Percentiles rank a stretch among this genome's conserved stretches.
Conservation (phyloP, 495 filamentous ascomycete species). For the Lasiosphaeria miniovina region DNA sequence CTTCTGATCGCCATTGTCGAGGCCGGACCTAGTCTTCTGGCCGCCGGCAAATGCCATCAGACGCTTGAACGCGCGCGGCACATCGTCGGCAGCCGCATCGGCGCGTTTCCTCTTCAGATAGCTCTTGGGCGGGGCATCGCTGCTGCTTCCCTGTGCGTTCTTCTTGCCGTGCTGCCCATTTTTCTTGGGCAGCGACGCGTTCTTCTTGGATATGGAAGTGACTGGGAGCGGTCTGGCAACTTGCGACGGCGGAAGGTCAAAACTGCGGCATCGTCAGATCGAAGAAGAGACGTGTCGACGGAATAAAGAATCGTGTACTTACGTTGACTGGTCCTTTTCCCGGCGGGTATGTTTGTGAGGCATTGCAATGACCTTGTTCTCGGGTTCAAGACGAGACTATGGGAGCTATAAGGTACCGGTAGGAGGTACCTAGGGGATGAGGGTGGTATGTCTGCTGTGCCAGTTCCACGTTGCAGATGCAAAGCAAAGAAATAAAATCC, state of each 20-base stretch:
- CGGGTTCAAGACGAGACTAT: background rate
- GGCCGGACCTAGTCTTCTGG: conserved; percentile 55
- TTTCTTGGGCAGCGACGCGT: conserved; percentile 27
- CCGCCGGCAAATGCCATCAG: conserved; percentile 68
- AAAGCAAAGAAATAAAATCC: too few species aligned
- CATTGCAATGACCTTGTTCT: conserved; percentile 46
- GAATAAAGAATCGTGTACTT: conserved; percentile 6
- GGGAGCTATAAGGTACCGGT: too few species aligned
- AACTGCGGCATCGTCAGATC: conserved; percentile 41
- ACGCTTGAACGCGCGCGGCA: conserved; percentile 78
- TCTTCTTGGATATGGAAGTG: conserved; percentile 37
- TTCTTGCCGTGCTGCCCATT: conserved; percentile 22
- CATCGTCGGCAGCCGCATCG: conserved; percentile 59
- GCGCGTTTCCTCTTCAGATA: conserved; percentile 45
- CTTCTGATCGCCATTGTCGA: conserved; percentile 62
- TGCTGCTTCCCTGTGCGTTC: conserved; percentile 14
- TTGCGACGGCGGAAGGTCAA: conserved; percentile 71
- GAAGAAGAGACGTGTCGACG: conserved; percentile 10
- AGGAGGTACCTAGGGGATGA: too few species aligned
- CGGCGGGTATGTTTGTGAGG: conserved; percentile 80
- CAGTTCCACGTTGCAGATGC: too few species aligned
- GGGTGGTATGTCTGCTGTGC: too few species aligned
- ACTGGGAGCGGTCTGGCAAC: conserved; percentile 69
- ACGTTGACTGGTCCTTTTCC: conserved; percentile 49
- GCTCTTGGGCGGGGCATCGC: conserved; percentile 20